Evolutionary conservation across 768 basidiomycete genomes (phyloP).

Genomic region (Aureoboletus auriporus): DNA sequence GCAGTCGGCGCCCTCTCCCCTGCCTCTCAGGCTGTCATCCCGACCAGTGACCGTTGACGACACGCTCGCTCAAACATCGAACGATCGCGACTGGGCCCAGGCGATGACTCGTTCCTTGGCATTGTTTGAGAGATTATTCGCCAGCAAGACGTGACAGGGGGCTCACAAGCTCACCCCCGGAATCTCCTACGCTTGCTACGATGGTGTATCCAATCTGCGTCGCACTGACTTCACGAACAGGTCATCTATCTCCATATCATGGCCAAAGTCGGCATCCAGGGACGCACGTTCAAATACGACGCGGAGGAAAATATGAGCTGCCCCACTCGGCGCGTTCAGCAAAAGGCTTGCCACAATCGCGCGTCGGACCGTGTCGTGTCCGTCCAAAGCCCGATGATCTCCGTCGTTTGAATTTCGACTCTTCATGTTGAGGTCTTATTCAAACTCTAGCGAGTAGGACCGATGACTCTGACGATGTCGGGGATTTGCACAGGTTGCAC

Average conservation of each 20-base stretch:
- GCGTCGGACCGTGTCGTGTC: slow-evolving; percentile 21
- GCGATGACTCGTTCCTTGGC: slow-evolving; percentile 70
- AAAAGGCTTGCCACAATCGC: slow-evolving; percentile 58
- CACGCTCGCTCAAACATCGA: background rate
- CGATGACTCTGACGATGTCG: too few species aligned
- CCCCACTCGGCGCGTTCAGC: slow-evolving; percentile 52
- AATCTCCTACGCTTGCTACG: slow-evolving; percentile 86
- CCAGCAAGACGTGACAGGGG: slow-evolving; percentile 76
- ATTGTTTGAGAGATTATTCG: slow-evolving; percentile 84
- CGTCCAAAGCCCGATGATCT: too few species aligned
- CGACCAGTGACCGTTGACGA: slow-evolving; percentile 67
- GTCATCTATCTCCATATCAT: slow-evolving; percentile 95
- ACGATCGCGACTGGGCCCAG: background rate
- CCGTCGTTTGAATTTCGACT: too few species aligned
- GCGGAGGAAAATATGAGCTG: too few species aligned
- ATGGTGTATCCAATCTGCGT: slow-evolving; percentile 48
- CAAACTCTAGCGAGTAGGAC: too few species aligned
- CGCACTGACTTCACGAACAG: slow-evolving; percentile 34
- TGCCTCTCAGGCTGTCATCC: slow-evolving; percentile 95
- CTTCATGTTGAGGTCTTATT: too few species aligned
- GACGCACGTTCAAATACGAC: slow-evolving; percentile 46
- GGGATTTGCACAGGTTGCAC: too few species aligned
- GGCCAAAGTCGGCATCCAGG: slow-evolving; percentile 95
- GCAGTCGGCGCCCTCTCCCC: slow-evolving; percentile 92
- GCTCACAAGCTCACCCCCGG: slow-evolving; percentile 69